Base-by-base conservation (phyloP, 2,329 filamentous ascomycete genomes). In the Plectosphaerella plurivora region DNA sequence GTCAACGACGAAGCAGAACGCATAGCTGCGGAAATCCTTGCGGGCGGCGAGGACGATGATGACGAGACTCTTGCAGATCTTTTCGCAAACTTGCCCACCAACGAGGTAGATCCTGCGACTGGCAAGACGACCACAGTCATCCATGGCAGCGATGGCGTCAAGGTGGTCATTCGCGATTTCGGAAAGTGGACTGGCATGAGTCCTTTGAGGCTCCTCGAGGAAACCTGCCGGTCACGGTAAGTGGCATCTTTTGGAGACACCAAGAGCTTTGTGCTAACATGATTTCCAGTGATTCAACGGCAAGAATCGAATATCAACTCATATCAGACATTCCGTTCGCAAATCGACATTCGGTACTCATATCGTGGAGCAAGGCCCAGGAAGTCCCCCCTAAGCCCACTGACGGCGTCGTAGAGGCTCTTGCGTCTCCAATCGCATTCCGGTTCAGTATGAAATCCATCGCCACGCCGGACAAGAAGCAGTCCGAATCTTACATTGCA, bases 401-500 rank as follows among this genome's bases (percentile, higher is more conserved):
- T 16, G 56, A 50, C 16, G 50, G 50, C 9, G 50, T 37, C 3
- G 63, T 82, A 10, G 74, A 80, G 53, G 65, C 74, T 12, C 65
- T 68, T 22, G 67, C 73, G 11, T 72, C 74, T 14, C 72, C 80
- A 5, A 77, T 70, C 16, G 74, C 76, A 35, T 83, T 87, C 22
- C 81, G 74, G 11, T 84, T 94, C 59, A 87, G 85, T 42, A 96
- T 97, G 87, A 76, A 73, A 4, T 77, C 79, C 0, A 70, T 95
- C 44, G 88, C 91, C 11, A 87, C 91, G 0, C 83, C 91, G 0
- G 87, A 91, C 50, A 60, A 77, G 12, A 84, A 86, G 57, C 92
- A 99, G 65, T 95, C 94, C 6, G 92, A 97, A 67, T 86, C 87
- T 1, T 97, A 87, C 60, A 80, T 94, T 42, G 89, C 91, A 6